Evolutionary conservation across 1,284 basidiomycete species (phyloP), one percentile per base, ranked within the genome.

Genomic region (Stygiomarasmius scandens): DNA sequence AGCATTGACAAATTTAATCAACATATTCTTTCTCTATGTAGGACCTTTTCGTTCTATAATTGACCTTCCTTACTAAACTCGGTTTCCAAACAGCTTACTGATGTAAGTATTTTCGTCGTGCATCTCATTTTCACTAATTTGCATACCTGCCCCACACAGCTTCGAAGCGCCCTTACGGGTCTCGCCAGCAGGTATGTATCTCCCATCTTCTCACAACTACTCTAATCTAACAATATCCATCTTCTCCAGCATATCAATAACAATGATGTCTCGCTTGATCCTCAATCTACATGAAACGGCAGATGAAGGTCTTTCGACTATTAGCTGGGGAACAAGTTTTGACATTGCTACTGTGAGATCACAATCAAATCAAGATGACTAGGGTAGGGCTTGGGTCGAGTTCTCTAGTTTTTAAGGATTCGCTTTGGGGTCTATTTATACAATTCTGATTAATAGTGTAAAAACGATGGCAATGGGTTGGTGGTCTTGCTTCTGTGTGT

Each of bases 21-120:
- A 58, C 46, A 58, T 58, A 45, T 54, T 52, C 2, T 54, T 47
- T 24, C 54, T 54, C 52, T 58, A 53, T 23, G 56, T 58, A 36
- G 10, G 56, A 11, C 34, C 24, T 10, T 51, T 58, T 49, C 22
- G 51, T 49, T 19, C 47, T 3, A 6, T 48, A 49, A 19, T n/a
- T n/a, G 20, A 25, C 47, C 16, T 25, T 55, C 53, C 19, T 59
- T 29, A 46, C 58, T 36, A 19, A 23, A 25, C 47, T 59, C 54
- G 56, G 73, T 63, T 24, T 34, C 9, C 12, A 6, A 3, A 14
- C 22, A 36, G n/a, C 4, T 38, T 23, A n/a, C 3, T 24, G 16
- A 38, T 20, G 32, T 10, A 2, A n/a, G n/a, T n/a, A n/a, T n/a
- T n/a, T n/a, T n/a, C n/a, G n/a, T n/a, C n/a, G n/a, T n/a, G n/a